Base-by-base conservation (phyloP, 2,329 filamentous ascomycete genomes). In the Pseudonectria foliicola region DNA sequence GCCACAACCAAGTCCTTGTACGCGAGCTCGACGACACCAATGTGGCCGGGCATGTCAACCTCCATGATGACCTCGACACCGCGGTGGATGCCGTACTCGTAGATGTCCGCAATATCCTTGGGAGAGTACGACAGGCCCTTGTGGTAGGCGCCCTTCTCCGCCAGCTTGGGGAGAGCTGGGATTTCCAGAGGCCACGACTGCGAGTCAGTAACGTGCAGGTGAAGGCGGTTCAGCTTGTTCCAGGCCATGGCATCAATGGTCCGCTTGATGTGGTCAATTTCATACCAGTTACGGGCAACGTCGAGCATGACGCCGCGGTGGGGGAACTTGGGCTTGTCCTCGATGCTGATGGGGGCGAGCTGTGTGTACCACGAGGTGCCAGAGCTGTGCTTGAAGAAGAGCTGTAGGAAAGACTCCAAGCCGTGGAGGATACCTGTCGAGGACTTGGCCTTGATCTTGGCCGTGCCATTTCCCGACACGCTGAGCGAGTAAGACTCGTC, bases 141-240 rank as follows among this genome's bases (percentile, higher is more conserved):
- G 15, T 70, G 68, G 54, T 93, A 93, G 1, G 85, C 81, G 25
- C 86, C 87, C 56, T 85, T 80, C 34, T 68, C 60, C 3, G 85
- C 71, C 3, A 94, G 67, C 39, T 81, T 73, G 4, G 87, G 57
- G 42, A 94, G 61, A 3, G 82, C 61, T 1, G 85, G 83, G 32
- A 94, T 80, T 46, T 87, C 85, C 15, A 94, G 67, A 0, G 87
- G 87, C 82, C 86, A 93, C 4, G 85, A 85, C 59, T 93, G 86
- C 12, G 82, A 79, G 59, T 93, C 86, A 4, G 85, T 92, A 38
- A 82, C 71, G 64, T 93, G 86, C 35, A 90, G 66, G 60, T 92
- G 86, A 37, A 93, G 70, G 6, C 79, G 71, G 62, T 92, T 92
- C 68, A 92, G 73, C 65, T 93, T 92, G 65, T 80, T 86, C 73